A percentile compares a stretch with the other conserved stretches of the same genome.
Evolutionary conservation across 768 basidiomycete species (phyloP).

Genomic region (Lactarius vividus): DNA sequence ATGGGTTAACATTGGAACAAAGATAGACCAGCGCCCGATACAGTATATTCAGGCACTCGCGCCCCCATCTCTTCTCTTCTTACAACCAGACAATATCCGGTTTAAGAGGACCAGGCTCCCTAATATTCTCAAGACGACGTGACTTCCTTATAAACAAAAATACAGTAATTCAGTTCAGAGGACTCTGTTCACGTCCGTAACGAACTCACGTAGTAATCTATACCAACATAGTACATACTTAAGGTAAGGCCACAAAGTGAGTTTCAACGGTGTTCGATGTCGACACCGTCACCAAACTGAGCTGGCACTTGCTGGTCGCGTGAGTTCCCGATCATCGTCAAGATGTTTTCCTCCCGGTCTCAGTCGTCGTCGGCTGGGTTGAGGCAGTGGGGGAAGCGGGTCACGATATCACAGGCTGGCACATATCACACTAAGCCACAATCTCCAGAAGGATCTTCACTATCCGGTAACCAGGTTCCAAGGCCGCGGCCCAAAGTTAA

Average conservation of each 20-base stretch:
- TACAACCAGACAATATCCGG: background rate
- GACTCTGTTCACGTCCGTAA: background rate
- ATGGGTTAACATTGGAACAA: background rate
- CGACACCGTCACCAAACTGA: background rate
- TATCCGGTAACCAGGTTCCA: background rate
- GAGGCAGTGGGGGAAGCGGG: background rate
- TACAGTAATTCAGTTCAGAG: background rate
- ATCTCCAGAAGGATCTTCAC: background rate
- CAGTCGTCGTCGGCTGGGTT: background rate
- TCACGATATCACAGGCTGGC: background rate
- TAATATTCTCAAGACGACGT: background rate
- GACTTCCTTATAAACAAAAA: background rate
- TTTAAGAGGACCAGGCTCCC: background rate
- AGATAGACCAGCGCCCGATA: background rate
- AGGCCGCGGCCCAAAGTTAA: conserved; percentile 10
- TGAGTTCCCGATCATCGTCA: background rate
- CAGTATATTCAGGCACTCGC: background rate
- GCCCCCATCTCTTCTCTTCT: background rate
- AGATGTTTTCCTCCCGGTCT: background rate
- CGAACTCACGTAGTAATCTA: background rate
- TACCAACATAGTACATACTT: background rate
- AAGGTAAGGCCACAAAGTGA: background rate
- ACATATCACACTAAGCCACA: background rate
- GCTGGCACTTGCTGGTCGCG: background rate
- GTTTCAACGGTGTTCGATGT: background rate